Evolutionary conservation across 2,329 filamentous ascomycete genomes (phyloP).

Genomic region (Chaetothyriales sp.): DNA sequence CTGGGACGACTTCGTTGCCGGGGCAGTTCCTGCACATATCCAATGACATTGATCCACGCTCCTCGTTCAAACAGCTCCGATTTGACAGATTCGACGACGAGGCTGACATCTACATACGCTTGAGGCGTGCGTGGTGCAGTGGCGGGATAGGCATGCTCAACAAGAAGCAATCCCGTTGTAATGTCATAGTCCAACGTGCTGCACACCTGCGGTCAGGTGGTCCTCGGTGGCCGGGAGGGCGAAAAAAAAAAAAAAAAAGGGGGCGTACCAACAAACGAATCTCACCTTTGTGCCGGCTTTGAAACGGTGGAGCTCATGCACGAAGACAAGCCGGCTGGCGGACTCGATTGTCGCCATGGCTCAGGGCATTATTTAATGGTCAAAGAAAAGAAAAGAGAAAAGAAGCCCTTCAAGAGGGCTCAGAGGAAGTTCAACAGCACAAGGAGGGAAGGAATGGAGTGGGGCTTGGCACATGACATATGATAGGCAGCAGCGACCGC

Average conservation of each 20-base stretch:
- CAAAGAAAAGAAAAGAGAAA: too few species aligned
- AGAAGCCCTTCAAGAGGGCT: neutral
- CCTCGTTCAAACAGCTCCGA: constrained; percentile 49
- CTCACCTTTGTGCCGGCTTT: constrained; percentile 62
- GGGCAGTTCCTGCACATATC: constrained; percentile 41
- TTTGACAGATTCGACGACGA: constrained; percentile 52
- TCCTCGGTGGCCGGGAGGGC: neutral
- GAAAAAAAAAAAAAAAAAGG: neutral
- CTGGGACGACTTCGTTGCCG: neutral
- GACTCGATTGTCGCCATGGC: constrained; percentile 18
- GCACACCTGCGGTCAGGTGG: constrained; percentile 2
- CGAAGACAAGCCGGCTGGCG: constrained; percentile 49
- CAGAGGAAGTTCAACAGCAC: too few species aligned
- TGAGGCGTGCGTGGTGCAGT: constrained; percentile 23
- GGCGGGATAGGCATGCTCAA: constrained; percentile 52
- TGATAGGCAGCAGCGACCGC: neutral
- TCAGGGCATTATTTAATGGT: neutral
- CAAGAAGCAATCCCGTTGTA: constrained; percentile 43
- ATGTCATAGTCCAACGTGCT: constrained; percentile 47
- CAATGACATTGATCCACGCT: constrained; percentile 81
- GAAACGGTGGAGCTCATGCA: constrained; percentile 42
- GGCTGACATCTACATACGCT: constrained; percentile 53
- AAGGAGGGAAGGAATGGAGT: neutral
- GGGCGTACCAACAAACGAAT: constrained; percentile 73
- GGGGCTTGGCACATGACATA: neutral